phyloP scores from a whole-genome alignment of 225 moss, liverwort and hornwort genomes.

The Antitrichia curtipendula region DNA sequence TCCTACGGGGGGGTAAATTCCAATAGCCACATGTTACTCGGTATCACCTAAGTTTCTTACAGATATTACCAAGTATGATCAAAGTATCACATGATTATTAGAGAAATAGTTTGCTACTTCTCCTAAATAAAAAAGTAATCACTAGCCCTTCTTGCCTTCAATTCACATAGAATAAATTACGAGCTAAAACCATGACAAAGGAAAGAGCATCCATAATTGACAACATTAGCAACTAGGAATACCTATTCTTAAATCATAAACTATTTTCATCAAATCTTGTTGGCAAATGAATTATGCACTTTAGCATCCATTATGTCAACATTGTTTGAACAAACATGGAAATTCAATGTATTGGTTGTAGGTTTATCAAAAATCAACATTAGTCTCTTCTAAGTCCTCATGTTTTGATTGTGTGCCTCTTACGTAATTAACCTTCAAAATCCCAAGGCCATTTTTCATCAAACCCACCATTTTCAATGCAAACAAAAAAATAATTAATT shows the following conservation, averaged over 20 bases:
- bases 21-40: not conserved
- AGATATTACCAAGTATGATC: not conserved
- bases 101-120: no score
- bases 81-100: not conserved
- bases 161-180: not conserved
- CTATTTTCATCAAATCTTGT: not conserved
- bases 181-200: fast-evolving
- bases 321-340: not conserved
- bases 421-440: fast-evolving
- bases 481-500: no score
- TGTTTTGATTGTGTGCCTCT: not conserved
- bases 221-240: not conserved
- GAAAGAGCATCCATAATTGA: not conserved
- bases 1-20: no score
- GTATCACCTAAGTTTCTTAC: not conserved
- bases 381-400: not conserved
- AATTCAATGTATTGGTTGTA: not conserved
- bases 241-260: not conserved
- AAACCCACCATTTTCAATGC: not conserved
- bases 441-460: not conserved
- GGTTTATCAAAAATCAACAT: not conserved
- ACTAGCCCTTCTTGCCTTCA: fast-evolving
- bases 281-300: not conserved
- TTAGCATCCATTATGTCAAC: not conserved
- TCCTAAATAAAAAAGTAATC: not conserved